Percentiles rank a stretch among this genome's conserved stretches.
Evolutionary conservation across 2,329 filamentous ascomycete genomes (phyloP).

Genomic region (Cladosporium sp.): DNA sequence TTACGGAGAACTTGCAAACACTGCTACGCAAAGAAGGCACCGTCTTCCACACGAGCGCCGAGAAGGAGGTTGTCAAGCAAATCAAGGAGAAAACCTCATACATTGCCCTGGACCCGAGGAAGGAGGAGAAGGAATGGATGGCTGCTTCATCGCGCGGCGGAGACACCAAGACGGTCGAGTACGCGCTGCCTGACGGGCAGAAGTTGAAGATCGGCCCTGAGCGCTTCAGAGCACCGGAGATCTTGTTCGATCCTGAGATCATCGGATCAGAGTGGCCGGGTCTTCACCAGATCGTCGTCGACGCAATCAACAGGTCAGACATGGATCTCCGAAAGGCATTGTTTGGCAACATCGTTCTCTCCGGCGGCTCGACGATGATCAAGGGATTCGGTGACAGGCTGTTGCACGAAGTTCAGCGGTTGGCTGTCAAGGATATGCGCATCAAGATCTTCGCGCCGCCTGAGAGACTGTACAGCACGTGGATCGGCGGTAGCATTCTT

Average conservation of each 20-base stretch:
- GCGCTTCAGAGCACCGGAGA: conserved; percentile 92
- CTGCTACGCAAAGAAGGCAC: conserved; percentile 88
- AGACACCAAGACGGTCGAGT: conserved; percentile 78
- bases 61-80: conserved; percentile 96
- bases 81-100: conserved; percentile 97
- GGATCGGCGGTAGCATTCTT: conserved; percentile 97
- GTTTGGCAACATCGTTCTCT: conserved; percentile 95
- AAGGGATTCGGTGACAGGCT: conserved; percentile 95
- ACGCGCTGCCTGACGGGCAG: conserved; percentile 85
- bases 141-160: conserved; percentile 58
- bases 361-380: conserved; percentile 90
- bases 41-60: conserved; percentile 94
- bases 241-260: conserved; percentile 95
- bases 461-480: conserved; percentile 97
- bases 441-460: conserved; percentile 99
- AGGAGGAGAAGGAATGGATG: conserved; percentile 95
- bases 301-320: conserved; percentile 91
- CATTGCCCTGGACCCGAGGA: conserved; percentile 82
- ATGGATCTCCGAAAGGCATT: conserved; percentile 91
- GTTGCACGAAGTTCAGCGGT: conserved; percentile 82
- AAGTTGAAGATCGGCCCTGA: conserved; percentile 93
- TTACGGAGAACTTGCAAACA: conserved; percentile 92
- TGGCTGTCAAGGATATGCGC: conserved; percentile 98
- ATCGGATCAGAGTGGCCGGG: conserved; percentile 96
- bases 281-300: conserved; percentile 96